Evolutionary conservation across 73 alveolate species (phyloP), one percentile per base, ranked within the genome.

Genomic region (Tetrahymena elliotti): DNA sequence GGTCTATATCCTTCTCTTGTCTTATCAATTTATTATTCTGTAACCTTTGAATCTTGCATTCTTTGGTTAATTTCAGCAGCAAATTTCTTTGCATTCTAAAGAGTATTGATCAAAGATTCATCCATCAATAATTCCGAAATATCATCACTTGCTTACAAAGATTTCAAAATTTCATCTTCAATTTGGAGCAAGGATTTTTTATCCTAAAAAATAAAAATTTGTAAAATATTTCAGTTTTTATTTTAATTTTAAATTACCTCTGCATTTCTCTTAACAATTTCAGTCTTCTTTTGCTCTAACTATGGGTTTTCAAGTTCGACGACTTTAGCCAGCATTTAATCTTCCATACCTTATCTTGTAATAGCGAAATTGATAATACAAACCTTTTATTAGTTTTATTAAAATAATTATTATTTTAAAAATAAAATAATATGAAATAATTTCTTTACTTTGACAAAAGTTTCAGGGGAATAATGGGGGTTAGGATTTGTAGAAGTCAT

Each of bases 381-480:
- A 38, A 40, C 47, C 41, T 33, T 20, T 36, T 40, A 38, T 38
- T n/a, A 22, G n/a, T 24, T 27, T 39, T 34, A 33, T n/a, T 33
- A 93, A 93, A 27, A 10, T 36, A 37, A 20, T 35, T 24, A 16
- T 0, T 18, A 1, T 24, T 27, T 93, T 93, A 33, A 36, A 47
- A 47, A 47, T 13, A 27, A 47, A 6, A 2, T 0, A 41, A 3
- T 4, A 41, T 12, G 13, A 47, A 12, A 47, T 47, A 47, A 1
- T n/a, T n/a, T 47, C 1, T 12, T 47, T 47, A 99, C 99, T 97
- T 98, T 98, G 33, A 98, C 99, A 33, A 97, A 97, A 22, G 99
- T 98, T 96, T 98, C 99, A 38, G 99, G 99, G 52, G 99, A 96
- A 94, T 98, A 98, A 95, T 98, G 99, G 84, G 99, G 99, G 95